phyloP scores from a whole-genome alignment of 2,329 filamentous ascomycete genomes.

The Dothideomycetes sp. region DNA sequence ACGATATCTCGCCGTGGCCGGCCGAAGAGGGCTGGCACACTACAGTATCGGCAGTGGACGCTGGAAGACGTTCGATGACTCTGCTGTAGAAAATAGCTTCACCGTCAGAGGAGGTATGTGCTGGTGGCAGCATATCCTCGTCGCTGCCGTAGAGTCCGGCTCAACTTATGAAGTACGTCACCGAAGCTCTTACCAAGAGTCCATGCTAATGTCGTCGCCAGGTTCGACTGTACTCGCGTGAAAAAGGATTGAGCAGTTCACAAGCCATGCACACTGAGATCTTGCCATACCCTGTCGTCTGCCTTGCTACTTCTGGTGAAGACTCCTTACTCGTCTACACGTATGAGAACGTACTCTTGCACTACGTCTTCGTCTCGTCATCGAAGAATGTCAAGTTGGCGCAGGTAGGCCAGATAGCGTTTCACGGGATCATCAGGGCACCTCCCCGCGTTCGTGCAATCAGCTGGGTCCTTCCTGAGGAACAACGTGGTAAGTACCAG shows the following conservation, averaged over 20 bases:
- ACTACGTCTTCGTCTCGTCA: slow-evolving; percentile 75
- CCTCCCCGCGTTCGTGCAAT: slow-evolving; percentile 85
- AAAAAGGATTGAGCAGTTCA: slow-evolving; percentile 64
- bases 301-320: slow-evolving; percentile 80
- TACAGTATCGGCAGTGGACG: slow-evolving; percentile 90
- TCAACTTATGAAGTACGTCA: slow-evolving; percentile 59
- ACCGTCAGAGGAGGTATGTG: slow-evolving; percentile 93
- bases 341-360: slow-evolving; percentile 89
- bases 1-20: slow-evolving; percentile 92
- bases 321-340: slow-evolving; percentile 96
- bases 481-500: slow-evolving; percentile 57
- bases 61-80: slow-evolving; percentile 89
- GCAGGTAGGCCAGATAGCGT: slow-evolving; percentile 95
- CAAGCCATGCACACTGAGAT: slow-evolving; percentile 67
- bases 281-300: slow-evolving; percentile 76
- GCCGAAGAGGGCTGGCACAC: slow-evolving; percentile 80
- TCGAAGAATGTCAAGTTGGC: slow-evolving; percentile 66
- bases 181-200: background rate
- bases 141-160: slow-evolving; percentile 83
- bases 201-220: slow-evolving; percentile 23
- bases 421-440: slow-evolving; percentile 90
- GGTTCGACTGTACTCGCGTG: slow-evolving; percentile 86
- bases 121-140: slow-evolving; percentile 93
- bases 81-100: slow-evolving; percentile 77
- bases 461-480: slow-evolving; percentile 91